phyloP scores from a whole-genome alignment of 2,329 filamentous ascomycete species.

The Beauveria sp. region DNA sequence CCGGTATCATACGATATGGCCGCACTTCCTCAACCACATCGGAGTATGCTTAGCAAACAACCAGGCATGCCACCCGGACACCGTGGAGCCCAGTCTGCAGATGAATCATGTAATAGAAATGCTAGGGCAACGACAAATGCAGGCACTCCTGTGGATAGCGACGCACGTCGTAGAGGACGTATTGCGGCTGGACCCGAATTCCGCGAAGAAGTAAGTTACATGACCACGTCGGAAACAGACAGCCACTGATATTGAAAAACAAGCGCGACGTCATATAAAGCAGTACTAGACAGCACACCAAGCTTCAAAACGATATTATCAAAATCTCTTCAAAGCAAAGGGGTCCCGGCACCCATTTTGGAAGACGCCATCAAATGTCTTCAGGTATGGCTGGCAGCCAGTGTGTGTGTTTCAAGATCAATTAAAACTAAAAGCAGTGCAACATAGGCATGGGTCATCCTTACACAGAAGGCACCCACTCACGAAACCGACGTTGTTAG shows the following conservation, averaged over 20 bases:
- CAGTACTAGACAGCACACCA: conserved; percentile 31
- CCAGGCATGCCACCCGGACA: conserved; percentile 17
- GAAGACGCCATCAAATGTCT: conserved; percentile 53
- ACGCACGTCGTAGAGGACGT: conserved; percentile 29
- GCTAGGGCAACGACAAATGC: conserved; percentile 39
- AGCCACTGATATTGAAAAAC: conserved; percentile 12
- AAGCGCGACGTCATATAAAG: conserved; percentile 31
- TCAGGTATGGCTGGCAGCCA: conserved; percentile 40
- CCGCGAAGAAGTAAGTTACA: conserved; percentile 43
- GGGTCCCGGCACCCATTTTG: conserved; percentile 29
- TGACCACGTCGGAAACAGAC: conserved; percentile 15
- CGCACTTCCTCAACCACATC: conserved; percentile 55
- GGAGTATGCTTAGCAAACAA: conserved; percentile 41
- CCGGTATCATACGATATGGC: conserved; percentile 61
- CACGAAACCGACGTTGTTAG: conserved; percentile 49
- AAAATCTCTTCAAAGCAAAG: conserved; percentile 26
- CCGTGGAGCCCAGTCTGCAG: conserved; percentile 27
- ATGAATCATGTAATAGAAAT: conserved; percentile 39
- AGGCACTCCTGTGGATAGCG: conserved; percentile 57
- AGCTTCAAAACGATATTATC: conserved; percentile 35
- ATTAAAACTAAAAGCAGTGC: not conserved
- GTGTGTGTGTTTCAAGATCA: conserved; percentile 20
- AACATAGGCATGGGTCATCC: conserved; percentile 62
- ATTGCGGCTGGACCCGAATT: conserved; percentile 55
- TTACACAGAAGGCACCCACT: conserved; percentile 57